Percentiles rank a stretch among this genome's conserved stretches.
These are phyloP conservation scores for Hypoxylon trugodes DNA, from an alignment of 495 filamentous ascomycete species.

Conservation along the genomic window DNA sequence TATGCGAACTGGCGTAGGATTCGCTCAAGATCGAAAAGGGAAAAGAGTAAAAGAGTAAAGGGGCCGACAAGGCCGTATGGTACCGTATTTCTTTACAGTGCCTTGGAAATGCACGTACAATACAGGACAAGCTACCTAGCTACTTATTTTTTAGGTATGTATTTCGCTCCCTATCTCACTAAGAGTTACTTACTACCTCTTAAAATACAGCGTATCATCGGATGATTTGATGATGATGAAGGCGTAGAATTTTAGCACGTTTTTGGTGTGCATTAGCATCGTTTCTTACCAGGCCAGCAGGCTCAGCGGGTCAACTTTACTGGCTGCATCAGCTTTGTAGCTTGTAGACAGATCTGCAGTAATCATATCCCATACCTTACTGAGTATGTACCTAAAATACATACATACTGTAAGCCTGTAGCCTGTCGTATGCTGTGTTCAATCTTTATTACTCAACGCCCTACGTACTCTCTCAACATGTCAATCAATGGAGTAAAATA, in stretches of 20 bases:
- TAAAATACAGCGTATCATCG: conserved; percentile 11
- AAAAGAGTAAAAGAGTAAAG: conserved; percentile 21
- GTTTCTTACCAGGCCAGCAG: conserved; percentile 19
- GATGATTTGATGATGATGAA: conserved; percentile 25
- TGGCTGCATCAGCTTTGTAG: conserved; percentile 27
- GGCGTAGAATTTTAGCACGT: conserved; percentile 17
- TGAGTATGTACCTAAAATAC: too few species aligned
- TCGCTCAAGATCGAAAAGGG: conserved; percentile 23
- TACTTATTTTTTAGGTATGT: conserved; percentile 7
- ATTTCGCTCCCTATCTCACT: neutral
- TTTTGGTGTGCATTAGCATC: conserved; percentile 36
- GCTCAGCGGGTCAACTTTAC: conserved; percentile 21
- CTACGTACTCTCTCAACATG: conserved; percentile 5
- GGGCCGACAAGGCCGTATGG: conserved; percentile 9
- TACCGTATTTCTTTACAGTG: too few species aligned
- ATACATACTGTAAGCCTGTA: conserved; percentile 17
- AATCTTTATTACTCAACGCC: conserved; percentile 13
- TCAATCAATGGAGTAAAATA: conserved; percentile 12
- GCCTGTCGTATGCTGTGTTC: conserved; percentile 26
- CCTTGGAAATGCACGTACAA: too few species aligned
- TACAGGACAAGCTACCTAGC: too few species aligned
- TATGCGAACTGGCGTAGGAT: conserved; percentile 36
- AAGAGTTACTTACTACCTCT: conserved; percentile 20
- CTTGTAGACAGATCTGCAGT: conserved; percentile 33
- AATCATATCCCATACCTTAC: conserved; percentile 33